Evolutionary conservation across 495 filamentous ascomycete species (phyloP), one percentile per base, ranked within the genome.

Genomic region (Penicillium arizonense): DNA sequence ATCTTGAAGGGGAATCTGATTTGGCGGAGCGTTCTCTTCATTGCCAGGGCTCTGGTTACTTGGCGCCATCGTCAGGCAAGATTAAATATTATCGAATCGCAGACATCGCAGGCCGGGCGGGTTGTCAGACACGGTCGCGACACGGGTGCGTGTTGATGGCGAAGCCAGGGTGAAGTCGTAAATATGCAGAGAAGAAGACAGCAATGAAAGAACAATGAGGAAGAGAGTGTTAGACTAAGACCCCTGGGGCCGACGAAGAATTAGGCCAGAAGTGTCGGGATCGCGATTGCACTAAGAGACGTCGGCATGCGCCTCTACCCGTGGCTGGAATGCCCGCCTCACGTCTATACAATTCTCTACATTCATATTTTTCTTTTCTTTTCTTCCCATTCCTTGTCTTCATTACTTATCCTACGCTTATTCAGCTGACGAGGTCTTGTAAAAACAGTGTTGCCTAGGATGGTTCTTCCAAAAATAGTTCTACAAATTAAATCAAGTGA

Each of bases 1-100:
- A 67, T 96, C 86, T 67, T 87, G 87, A 43, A 97, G 76, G 42
- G 92, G 90, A 70, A 96, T 96, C 37, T 90, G 87, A 44, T 80
- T 72, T 30, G 81, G 67, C 35, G 79, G 56, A 52, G 75, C 62
- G 26, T 70, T 63, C 46, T 75, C 72, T 56, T 76, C 63, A 55
- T 77, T 69, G 56, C 74, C 70, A 63, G 77, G 69, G 56, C 71
- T 74, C 32, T 73, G 72, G 63, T 74, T 77, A 69, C 79, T 74
- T 44, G 82, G 80, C 70, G 83, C 81, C 85, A 88, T 88, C 67
- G 71, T 73, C 58, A 56, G 70, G 75, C 74, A 65, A 36, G 41
- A 53, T 64, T 47, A 62, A 51, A 50, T 37, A 60, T 66, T 75
- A 76, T 58, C 64, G 68, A 63, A 70, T 68, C 40, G 70, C 61